Evolutionary conservation across 805 yeast species (phyloP).

Genomic region (Wickerhamomyces silvicola): DNA sequence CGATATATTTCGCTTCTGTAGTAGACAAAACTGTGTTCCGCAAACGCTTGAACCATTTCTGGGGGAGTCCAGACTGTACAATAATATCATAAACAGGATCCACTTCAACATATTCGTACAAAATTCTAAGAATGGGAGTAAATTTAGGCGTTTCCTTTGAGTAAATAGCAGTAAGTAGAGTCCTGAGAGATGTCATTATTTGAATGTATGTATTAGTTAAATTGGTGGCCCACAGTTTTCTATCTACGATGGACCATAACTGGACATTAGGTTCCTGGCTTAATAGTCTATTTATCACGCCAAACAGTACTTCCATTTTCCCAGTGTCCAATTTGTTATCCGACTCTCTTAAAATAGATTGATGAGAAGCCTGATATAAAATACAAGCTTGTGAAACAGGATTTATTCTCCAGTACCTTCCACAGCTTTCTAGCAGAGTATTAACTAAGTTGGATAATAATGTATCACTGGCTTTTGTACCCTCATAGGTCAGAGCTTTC

Average conservation of each 20-base stretch:
- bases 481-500: conserved; percentile 38
- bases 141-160: conserved; percentile 49
- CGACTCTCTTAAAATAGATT: conserved; percentile 22
- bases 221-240: conserved; percentile 42
- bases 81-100: conserved; percentile 37
- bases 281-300: conserved; percentile 20
- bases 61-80: conserved; percentile 30
- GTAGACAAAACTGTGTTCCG: conserved; percentile 30
- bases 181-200: conserved; percentile 39
- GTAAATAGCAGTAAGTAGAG: conserved; percentile 34
- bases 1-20: conserved; percentile 38
- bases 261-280: conserved; percentile 21
- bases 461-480: conserved; percentile 5
- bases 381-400: conserved; percentile 42
- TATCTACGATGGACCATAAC: conserved; percentile 40
- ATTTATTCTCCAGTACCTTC: conserved; percentile 55
- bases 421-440: conserved; percentile 37
- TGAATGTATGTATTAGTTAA: conserved; percentile 40
- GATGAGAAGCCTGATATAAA: conserved; percentile 44
- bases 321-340: conserved; percentile 25
- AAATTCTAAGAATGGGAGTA: conserved; percentile 42
- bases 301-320: conserved; percentile 28
- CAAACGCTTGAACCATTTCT: conserved; percentile 37
- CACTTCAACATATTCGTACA: conserved; percentile 43
- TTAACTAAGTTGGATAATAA: conserved; percentile 37